These are phyloP conservation scores for Podaxis sp. DNA, from an alignment of 768 basidiomycete species.

Conservation along the genomic window DNA sequence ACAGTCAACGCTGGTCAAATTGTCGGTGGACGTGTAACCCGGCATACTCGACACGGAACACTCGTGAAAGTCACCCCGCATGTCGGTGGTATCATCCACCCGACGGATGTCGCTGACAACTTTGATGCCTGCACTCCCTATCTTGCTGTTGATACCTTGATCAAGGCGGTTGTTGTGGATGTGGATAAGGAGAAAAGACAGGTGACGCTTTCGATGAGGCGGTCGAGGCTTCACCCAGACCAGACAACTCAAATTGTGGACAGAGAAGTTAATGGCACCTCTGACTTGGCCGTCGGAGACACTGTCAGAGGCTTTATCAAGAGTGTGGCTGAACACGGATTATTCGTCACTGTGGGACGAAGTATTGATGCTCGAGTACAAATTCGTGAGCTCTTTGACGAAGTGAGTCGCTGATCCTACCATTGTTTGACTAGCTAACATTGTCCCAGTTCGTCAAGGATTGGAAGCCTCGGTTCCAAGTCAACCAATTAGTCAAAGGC, in stretches of 20 bases:
- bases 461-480: conserved; percentile 82
- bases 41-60: conserved; percentile 69
- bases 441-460: conserved; percentile 85
- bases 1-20: conserved; percentile 69
- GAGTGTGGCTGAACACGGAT: conserved; percentile 79
- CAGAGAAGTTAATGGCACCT: conserved; percentile 60
- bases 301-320: conserved; percentile 89
- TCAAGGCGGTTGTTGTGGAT: conserved; percentile 70
- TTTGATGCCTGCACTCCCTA: conserved; percentile 59
- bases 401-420: conserved; percentile 40
- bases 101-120: conserved; percentile 81
- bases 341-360: conserved; percentile 86
- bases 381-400: conserved; percentile 92
- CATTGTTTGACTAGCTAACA: conserved; percentile 5
- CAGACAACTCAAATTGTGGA: conserved; percentile 54
- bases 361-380: conserved; percentile 89
- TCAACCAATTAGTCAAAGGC: conserved; percentile 85
- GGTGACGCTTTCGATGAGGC: conserved; percentile 78
- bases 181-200: conserved; percentile 68
- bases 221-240: conserved; percentile 65
- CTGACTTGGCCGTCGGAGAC: conserved; percentile 69
- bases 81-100: conserved; percentile 76
- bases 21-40: conserved; percentile 77
- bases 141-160: conserved; percentile 60
- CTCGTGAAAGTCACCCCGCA: conserved; percentile 73